A percentile compares a stretch with the other conserved stretches of the same genome.
These are phyloP conservation scores for Capsicum chinense DNA, from an alignment of 257 asterid species.

Conservation along the genomic window DNA sequence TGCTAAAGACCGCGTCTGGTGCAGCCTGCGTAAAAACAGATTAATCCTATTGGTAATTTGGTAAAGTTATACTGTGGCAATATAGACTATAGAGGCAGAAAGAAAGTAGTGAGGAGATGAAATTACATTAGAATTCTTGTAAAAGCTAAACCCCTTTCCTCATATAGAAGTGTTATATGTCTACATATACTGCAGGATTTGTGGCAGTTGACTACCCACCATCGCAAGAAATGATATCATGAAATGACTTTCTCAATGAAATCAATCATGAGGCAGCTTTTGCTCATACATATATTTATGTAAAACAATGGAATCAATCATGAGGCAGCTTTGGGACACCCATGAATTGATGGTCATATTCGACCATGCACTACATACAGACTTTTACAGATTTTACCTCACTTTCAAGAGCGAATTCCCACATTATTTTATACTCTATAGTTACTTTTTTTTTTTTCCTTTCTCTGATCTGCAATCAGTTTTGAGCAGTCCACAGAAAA, in stretches of 20 bases:
- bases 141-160: neutral
- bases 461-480: neutral
- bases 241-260: neutral
- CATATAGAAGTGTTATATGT: neutral
- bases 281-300: neutral
- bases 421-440: neutral
- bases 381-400: neutral
- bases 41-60: neutral
- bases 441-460: neutral
- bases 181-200: neutral
- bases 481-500: neutral
- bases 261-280: no score
- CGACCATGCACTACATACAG: neutral
- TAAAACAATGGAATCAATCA: neutral
- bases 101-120: neutral
- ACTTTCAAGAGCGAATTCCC: neutral
- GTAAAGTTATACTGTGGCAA: neutral
- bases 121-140: neutral
- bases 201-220: neutral
- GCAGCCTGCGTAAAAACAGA: constrained; percentile 60
- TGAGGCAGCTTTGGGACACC: neutral
- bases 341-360: neutral
- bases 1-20: constrained; percentile 92
- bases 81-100: neutral
- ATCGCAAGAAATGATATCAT: neutral